Evolutionary conservation across 2,329 filamentous ascomycete genomes (phyloP).

Genomic region (Truncatella angustata): DNA sequence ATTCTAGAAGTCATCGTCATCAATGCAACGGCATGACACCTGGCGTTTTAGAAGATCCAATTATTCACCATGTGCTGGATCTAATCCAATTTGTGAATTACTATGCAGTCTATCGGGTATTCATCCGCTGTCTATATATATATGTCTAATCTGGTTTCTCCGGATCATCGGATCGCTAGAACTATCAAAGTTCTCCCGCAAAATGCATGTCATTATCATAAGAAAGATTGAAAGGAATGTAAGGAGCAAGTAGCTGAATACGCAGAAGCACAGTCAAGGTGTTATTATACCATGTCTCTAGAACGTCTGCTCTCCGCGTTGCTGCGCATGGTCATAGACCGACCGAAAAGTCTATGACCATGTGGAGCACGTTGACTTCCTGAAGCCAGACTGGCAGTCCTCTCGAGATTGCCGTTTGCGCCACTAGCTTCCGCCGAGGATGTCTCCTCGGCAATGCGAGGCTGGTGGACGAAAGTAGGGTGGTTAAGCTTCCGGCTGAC

Average conservation of each 20-base stretch:
- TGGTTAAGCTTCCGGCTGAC: slow-evolving; percentile 35
- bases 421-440: slow-evolving; percentile 27
- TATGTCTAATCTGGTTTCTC: neutral
- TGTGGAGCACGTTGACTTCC: neutral
- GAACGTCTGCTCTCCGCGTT: neutral
- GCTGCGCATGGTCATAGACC: neutral
- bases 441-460: slow-evolving; percentile 19
- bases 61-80: too few relatives aligned
- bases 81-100: neutral
- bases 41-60: too few relatives aligned
- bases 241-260: neutral
- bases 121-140: slow-evolving; percentile 2
- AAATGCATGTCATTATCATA: slow-evolving; percentile 5
- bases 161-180: neutral
- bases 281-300: neutral
- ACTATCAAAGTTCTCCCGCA: neutral
- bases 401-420: slow-evolving; percentile 18
- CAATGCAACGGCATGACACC: too few relatives aligned
- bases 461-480: slow-evolving; percentile 18
- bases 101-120: neutral
- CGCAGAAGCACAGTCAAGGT: neutral
- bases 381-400: slow-evolving; percentile 3
- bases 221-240: neutral
- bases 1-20: too few relatives aligned
- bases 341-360: slow-evolving; percentile 1